phyloP scores from a whole-genome alignment of 257 asterid genomes.

The Solanum pennellii region DNA sequence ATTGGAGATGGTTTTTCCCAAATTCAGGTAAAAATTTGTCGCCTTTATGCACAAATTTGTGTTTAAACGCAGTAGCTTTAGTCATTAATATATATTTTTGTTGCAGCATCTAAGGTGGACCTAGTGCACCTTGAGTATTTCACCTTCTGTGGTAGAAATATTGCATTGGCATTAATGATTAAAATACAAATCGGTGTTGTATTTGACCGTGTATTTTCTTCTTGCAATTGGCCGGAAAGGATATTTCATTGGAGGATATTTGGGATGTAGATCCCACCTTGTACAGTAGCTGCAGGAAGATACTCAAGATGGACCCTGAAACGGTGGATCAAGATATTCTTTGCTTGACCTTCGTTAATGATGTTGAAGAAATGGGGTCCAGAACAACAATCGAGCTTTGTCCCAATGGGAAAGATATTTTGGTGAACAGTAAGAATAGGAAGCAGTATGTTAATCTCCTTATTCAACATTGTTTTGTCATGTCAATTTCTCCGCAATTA shows the following conservation, averaged over 20 bases:
- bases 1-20: background rate
- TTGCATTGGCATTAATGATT: constrained; percentile 20
- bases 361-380: constrained; percentile 23
- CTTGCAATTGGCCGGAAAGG: background rate
- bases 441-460: constrained; percentile 35
- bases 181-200: background rate
- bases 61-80: too few relatives aligned
- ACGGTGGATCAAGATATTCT: constrained; percentile 66
- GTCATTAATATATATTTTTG: too few relatives aligned
- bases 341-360: background rate
- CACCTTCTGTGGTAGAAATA: constrained; percentile 64
- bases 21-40: background rate
- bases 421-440: constrained; percentile 67
- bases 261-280: background rate
- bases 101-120: constrained; percentile 15
- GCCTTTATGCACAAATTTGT: background rate
- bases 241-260: background rate
- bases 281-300: background rate
- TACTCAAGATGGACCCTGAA: constrained; percentile 39
- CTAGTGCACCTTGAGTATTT: constrained; percentile 74
- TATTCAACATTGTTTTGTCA: constrained; percentile 22
- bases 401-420: constrained; percentile 37
- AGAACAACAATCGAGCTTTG: constrained; percentile 61
- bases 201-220: background rate
- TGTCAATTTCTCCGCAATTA: constrained; percentile 46